phyloP scores from a whole-genome alignment of 768 basidiomycete genomes.

The Krasilnikovozyma curviuscula region DNA sequence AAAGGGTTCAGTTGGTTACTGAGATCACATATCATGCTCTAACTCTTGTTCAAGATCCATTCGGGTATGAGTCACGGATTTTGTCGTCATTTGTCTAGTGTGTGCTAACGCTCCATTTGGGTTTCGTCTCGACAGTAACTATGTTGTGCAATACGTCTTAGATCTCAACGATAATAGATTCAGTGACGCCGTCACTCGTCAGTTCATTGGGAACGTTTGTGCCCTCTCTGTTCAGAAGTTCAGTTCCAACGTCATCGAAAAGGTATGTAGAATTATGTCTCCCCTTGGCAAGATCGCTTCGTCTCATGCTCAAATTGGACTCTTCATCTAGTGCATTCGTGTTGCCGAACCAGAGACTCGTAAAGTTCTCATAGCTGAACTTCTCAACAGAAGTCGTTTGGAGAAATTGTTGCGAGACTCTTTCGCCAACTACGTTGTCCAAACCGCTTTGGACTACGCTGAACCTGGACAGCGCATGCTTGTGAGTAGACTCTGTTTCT shows the following conservation, averaged over 20 bases:
- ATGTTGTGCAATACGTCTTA: slow-evolving; percentile 73
- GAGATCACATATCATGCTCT: slow-evolving; percentile 98
- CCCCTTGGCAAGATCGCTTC: background rate
- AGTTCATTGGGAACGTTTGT: slow-evolving; percentile 93
- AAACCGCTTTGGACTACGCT: slow-evolving; percentile 93
- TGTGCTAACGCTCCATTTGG: slow-evolving; percentile 1
- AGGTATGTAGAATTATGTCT: slow-evolving; percentile 33
- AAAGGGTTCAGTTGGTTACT: slow-evolving; percentile 86
- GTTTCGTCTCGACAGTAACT: too few relatives aligned
- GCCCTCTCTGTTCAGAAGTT: slow-evolving; percentile 97
- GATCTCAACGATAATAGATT: slow-evolving; percentile 97
- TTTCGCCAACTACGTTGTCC: slow-evolving; percentile 89
- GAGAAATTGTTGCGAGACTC: slow-evolving; percentile 93
- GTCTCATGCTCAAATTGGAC: background rate
- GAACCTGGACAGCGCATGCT: slow-evolving; percentile 73
- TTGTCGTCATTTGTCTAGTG: slow-evolving; percentile 61
- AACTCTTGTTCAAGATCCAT: slow-evolving; percentile 89
- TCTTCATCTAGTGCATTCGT: slow-evolving; percentile 42
- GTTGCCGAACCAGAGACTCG: slow-evolving; percentile 90
- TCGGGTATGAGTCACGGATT: slow-evolving; percentile 18
- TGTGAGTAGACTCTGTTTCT: slow-evolving; percentile 27
- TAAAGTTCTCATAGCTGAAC: slow-evolving; percentile 83
- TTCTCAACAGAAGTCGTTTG: slow-evolving; percentile 78
- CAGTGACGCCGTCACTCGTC: slow-evolving; percentile 90
- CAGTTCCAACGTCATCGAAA: slow-evolving; percentile 96